Percentiles rank a stretch among this genome's conserved stretches.
These are phyloP conservation scores for Arthrobotrys musiformis DNA, from an alignment of 2,329 filamentous ascomycete species.

Conservation along the genomic window DNA sequence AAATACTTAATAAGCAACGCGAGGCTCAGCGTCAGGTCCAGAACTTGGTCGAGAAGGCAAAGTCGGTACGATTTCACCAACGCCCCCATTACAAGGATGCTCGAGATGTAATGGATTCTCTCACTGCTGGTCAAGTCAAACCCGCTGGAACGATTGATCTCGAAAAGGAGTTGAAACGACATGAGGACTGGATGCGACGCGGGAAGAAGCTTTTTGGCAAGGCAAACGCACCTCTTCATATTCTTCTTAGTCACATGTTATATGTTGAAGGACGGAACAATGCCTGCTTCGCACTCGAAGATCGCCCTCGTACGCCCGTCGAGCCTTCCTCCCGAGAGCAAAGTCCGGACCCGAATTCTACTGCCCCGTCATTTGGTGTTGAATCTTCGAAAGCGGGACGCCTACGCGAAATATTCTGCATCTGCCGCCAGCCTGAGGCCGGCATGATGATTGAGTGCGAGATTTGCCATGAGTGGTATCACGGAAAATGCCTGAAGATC, in stretches of 20 bases:
- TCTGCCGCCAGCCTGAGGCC: slow-evolving; percentile 90
- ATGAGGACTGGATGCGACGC: slow-evolving; percentile 99
- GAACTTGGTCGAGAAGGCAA: slow-evolving; percentile 80
- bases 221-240: slow-evolving; percentile 95
- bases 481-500: slow-evolving; percentile 97
- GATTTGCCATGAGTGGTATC: slow-evolving; percentile 98
- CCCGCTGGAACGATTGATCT: slow-evolving; percentile 89
- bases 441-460: slow-evolving; percentile 99
- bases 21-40: slow-evolving; percentile 91
- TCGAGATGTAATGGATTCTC: slow-evolving; percentile 84
- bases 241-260: slow-evolving; percentile 92
- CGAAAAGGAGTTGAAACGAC: slow-evolving; percentile 90
- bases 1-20: slow-evolving; percentile 93
- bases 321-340: slow-evolving; percentile 91
- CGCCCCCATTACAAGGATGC: slow-evolving; percentile 90
- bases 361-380: slow-evolving; percentile 24
- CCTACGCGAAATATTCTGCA: slow-evolving; percentile 91
- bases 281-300: slow-evolving; percentile 89
- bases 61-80: slow-evolving; percentile 77
- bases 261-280: slow-evolving; percentile 89
- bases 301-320: slow-evolving; percentile 87
- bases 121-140: slow-evolving; percentile 91
- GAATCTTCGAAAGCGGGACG: slow-evolving; percentile 62
- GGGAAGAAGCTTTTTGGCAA: slow-evolving; percentile 98
- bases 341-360: slow-evolving; percentile 66